These are phyloP conservation scores for Raffaelea albimanens DNA, from an alignment of 2,329 filamentous ascomycete species.

Conservation along the genomic window DNA sequence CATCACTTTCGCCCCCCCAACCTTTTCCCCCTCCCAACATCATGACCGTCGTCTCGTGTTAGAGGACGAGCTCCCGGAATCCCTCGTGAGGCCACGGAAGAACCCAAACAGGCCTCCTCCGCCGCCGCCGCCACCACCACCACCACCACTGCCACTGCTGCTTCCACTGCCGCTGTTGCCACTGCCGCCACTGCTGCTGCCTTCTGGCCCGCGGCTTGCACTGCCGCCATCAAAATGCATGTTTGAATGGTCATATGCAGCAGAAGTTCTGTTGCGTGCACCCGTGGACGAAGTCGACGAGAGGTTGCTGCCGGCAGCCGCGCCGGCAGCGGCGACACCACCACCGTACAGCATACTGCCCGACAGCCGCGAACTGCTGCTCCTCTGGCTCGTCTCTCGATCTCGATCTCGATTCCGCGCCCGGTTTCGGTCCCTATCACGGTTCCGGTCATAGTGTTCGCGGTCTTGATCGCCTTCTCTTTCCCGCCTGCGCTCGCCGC, in stretches of 20 bases:
- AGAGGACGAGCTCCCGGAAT: background rate
- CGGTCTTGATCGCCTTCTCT: background rate
- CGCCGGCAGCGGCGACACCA: no score
- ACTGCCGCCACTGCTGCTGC: background rate
- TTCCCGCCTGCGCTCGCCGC: background rate
- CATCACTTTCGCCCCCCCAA: no score
- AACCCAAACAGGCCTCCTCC: background rate
- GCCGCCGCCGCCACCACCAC: background rate
- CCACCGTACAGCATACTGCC: no score
- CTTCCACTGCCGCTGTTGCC: background rate
- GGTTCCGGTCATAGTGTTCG: background rate
- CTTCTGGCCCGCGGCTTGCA: background rate
- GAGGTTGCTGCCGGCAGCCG: no score
- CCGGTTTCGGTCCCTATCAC: background rate
- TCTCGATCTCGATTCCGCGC: background rate
- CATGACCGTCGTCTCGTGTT: conserved; percentile 4
- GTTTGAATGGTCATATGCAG: no score
- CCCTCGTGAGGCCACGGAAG: background rate
- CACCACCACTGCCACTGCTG: background rate
- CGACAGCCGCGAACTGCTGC: no score
- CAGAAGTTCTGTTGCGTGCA: no score
- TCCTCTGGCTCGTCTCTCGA: background rate
- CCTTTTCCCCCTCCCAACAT: no score
- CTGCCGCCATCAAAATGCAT: background rate
- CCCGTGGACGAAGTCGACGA: no score